Conservation (phyloP, 495 filamentous ascomycete genomes). For the Staphylotrichum tortipilum region DNA sequence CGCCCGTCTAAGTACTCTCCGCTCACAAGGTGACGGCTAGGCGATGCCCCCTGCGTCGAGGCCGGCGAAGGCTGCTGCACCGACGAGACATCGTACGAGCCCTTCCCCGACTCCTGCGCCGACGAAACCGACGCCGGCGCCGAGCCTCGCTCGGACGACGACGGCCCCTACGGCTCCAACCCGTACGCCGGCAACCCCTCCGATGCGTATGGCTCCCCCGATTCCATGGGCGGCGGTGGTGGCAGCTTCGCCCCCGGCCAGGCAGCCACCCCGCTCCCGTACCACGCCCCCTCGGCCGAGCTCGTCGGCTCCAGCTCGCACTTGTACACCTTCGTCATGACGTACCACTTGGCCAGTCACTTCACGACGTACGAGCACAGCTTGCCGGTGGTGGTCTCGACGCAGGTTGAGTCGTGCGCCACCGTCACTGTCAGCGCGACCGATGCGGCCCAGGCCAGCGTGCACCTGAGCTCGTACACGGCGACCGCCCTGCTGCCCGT, state of each 20-base stretch:
- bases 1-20: background rate
- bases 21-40: no score
- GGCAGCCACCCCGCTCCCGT: background rate
- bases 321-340: constrained; percentile 1
- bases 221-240: no score
- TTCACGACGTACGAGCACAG: background rate
- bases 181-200: no score
- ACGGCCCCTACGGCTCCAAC: background rate
- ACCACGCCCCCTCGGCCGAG: background rate
- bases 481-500: background rate
- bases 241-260: background rate
- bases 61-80: constrained; percentile 12
- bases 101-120: constrained; percentile 3
- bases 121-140: background rate
- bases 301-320: background rate
- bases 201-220: no score
- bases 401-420: background rate
- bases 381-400: background rate
- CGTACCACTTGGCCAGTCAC: background rate
- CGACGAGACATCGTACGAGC: constrained; percentile 5
- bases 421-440: constrained; percentile 1
- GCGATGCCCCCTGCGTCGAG: constrained; percentile 7
- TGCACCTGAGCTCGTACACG: background rate
- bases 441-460: background rate
- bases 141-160: background rate